Percentiles rank a stretch among this genome's conserved stretches.
Evolutionary conservation across 1,139 yeast species (phyloP).

Genomic region (Yamadazyma songkhlaensis): DNA sequence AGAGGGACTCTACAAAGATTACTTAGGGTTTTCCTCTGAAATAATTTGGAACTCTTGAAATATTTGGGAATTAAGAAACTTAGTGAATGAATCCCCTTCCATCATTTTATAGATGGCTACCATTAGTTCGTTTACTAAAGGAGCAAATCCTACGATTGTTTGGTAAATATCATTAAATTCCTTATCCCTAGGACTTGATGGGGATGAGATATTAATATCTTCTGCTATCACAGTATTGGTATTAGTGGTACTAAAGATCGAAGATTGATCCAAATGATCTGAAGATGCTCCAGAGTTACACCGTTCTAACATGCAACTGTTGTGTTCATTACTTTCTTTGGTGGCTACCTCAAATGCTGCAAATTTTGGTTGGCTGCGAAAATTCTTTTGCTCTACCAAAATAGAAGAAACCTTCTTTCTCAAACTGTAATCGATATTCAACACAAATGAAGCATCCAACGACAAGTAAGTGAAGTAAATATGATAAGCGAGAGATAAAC

Average conservation of each 20-base stretch:
- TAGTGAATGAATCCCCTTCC: conserved; percentile 74
- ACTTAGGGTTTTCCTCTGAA: conserved; percentile 4
- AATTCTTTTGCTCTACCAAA: conserved; percentile 25
- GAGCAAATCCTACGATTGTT: conserved; percentile 48
- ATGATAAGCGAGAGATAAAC: conserved; percentile 56
- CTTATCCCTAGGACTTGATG: conserved; percentile 3
- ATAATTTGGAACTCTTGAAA: conserved; percentile 11
- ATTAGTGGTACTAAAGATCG: conserved; percentile 3
- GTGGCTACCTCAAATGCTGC: background rate
- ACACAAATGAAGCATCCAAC: conserved; percentile 66
- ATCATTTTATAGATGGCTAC: conserved; percentile 50
- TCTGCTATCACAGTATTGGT: background rate
- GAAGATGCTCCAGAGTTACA: no score
- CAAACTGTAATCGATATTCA: conserved; percentile 65
- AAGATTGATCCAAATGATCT: background rate
- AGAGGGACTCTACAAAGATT: background rate
- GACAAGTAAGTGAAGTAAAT: conserved; percentile 68
- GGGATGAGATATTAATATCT: background rate
- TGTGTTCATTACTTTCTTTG: no score
- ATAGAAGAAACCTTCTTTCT: conserved; percentile 47
- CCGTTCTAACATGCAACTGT: no score
- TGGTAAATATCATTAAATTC: conserved; percentile 30
- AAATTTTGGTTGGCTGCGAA: background rate
- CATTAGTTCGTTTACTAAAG: conserved; percentile 32
- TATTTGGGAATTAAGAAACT: conserved; percentile 47